Base-by-base conservation (phyloP, 805 yeast genomes). In the Scheffersomyces coipomensis region DNA sequence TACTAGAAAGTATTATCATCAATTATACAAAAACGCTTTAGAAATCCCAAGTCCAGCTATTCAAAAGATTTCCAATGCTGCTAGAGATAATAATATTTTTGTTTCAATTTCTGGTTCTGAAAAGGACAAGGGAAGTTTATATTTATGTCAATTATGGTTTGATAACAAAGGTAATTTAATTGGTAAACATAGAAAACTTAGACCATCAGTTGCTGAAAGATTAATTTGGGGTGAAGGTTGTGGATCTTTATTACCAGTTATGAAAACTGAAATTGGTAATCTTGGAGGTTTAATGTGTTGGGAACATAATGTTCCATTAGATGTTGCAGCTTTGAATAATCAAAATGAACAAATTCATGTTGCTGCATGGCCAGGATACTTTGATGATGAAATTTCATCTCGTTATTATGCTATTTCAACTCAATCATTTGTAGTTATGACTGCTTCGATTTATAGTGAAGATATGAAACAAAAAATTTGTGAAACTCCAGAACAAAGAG, bases 31-130 rank as follows among this genome's bases (percentile, higher is more conserved):
- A 18, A 27, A 27, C 15, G 30, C 30, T 27, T 27, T 27, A 27
- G 30, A 27, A 27, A 27, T 27, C 10, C 30, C 30, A 13, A 27
- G 30, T 27, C 18, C 30, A n/a, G 30, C 30, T 13, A 27, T 27
- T 27, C 30, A 27, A 27, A 27, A 27, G 30, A 27, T 27, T 27
- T 27, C 30, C 30, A 27, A 27, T 27, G 30, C 30, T 27, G 30
- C 30, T 27, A 27, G 15, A 18, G 30, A 27, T 6, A 27, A 27
- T 18, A 27, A 27, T 13, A 27, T 27, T 15, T 27, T 27, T 27
- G 30, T 27, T 27, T 27, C 30, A 13, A 27, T 27, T 15, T 27
- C 30, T 4, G 30, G 30, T n/a, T 27, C 30, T 27, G 30, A 27
- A 27, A 27, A 27, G 18, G 30, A 27, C 12, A 5, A 6, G 18